Conservation (phyloP, 176 grass and related monocot genomes). For the Microstegium vimineum region DNA sequence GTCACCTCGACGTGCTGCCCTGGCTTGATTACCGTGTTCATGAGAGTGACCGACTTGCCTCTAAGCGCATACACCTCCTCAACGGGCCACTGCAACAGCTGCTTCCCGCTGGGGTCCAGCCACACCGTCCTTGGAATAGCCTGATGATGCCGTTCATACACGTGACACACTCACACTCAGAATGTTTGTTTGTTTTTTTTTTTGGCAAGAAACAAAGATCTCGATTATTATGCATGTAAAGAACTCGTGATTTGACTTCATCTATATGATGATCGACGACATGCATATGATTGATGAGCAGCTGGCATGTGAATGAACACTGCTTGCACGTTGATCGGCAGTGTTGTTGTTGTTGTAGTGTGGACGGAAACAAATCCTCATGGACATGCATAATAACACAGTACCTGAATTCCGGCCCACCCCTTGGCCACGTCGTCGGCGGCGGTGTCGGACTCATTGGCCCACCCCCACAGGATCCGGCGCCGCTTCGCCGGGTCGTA, state of each 20-base stretch:
- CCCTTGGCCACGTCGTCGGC: constrained; percentile 57
- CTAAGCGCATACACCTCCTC: constrained; percentile 61
- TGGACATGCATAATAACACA: not conserved
- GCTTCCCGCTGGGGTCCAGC: constrained; percentile 61
- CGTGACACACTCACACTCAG: not conserved
- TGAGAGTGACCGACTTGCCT: constrained; percentile 30
- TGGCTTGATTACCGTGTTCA: constrained; percentile 14
- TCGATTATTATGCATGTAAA: not conserved
- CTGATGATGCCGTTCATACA: not conserved
- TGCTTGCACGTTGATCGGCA: not conserved
- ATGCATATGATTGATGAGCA: too few species aligned
- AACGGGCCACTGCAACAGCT: constrained; percentile 81
- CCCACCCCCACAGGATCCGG: constrained; percentile 82
- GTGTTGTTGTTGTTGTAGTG: not conserved
- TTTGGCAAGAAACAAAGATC: too few species aligned
- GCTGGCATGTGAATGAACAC: not conserved
- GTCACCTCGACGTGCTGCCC: constrained; percentile 50
- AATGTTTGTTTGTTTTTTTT: not conserved
- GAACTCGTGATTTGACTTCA: not conserved
- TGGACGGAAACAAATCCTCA: too few species aligned
- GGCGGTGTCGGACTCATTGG: constrained; percentile 63
- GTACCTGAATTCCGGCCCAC: constrained; percentile 76
- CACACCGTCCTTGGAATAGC: constrained; percentile 65
- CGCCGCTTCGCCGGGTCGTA: constrained; percentile 58
- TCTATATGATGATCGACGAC: not conserved